A percentile compares a stretch with the other conserved stretches of the same genome.
These are phyloP conservation scores for Quercus bicolor DNA, from an alignment of 306 rosid species.

Conservation along the genomic window DNA sequence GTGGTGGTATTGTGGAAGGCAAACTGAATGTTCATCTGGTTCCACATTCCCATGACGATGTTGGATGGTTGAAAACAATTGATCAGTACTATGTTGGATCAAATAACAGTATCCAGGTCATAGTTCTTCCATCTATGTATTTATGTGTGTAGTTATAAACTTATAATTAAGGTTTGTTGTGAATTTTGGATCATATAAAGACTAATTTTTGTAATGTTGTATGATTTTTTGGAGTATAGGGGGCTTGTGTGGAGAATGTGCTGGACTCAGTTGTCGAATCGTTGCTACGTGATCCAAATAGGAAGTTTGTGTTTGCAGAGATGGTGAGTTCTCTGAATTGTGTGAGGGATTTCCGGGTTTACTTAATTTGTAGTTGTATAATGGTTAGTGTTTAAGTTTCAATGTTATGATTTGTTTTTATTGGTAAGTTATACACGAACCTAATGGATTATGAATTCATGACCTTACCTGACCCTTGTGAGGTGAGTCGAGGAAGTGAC, in stretches of 20 bases:
- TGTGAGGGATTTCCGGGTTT: not conserved
- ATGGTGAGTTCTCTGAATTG: conserved; percentile 46
- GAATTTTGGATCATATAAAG: not conserved
- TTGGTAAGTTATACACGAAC: too few relatives aligned
- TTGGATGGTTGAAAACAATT: conserved; percentile 84
- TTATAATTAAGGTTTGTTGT: not conserved
- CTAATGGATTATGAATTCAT: too few relatives aligned
- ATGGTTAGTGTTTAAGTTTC: too few relatives aligned
- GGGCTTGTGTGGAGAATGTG: conserved; percentile 76
- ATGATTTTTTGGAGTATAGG: conserved; percentile 26
- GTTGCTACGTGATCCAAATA: conserved; percentile 66
- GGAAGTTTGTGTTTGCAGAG: conserved; percentile 82
- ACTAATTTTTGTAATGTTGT: not conserved
- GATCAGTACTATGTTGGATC: conserved; percentile 93
- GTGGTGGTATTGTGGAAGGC: conserved; percentile 46
- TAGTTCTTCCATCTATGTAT: not conserved
- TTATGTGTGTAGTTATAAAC: not conserved
- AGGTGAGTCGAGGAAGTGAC: too few relatives aligned
- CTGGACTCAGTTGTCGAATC: conserved; percentile 76
- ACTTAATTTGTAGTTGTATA: not conserved
- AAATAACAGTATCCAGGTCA: conserved; percentile 73
- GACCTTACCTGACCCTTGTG: too few relatives aligned
- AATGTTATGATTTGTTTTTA: too few relatives aligned
- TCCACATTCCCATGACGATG: conserved; percentile 83
- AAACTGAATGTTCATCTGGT: conserved; percentile 87